A percentile compares a stretch with the other conserved stretches of the same genome.
These are phyloP conservation scores for Vaccinium myrtillus DNA, from an alignment of 148 eudicot species.

Conservation along the genomic window DNA sequence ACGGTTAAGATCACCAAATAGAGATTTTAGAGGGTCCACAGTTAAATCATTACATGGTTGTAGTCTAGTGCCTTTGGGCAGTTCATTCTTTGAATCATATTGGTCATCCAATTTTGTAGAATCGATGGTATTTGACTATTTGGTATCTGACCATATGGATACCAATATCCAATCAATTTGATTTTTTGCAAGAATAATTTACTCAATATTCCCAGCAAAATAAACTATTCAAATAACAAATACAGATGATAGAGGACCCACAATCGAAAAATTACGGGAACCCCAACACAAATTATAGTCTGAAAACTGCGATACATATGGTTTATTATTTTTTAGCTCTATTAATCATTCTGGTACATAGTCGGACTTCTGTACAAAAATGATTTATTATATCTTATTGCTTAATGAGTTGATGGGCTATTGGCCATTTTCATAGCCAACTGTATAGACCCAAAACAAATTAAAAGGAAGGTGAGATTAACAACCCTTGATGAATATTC, in stretches of 20 bases:
- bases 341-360: neutral
- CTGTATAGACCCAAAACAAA: neutral
- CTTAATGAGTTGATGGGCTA: neutral
- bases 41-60: neutral
- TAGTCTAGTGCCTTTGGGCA: too few species aligned
- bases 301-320: neutral
- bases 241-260: too few species aligned
- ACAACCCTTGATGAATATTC: neutral
- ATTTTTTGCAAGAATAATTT: too few species aligned
- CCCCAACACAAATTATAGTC: neutral
- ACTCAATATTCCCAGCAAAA: too few species aligned
- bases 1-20: too few species aligned
- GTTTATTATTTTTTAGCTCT: neutral
- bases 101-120: too few species aligned
- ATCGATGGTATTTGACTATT: too few species aligned
- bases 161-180: too few species aligned
- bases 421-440: neutral
- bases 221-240: too few species aligned
- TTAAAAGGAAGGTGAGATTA: neutral
- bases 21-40: neutral
- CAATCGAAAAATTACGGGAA: neutral
- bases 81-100: too few species aligned
- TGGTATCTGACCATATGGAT: too few species aligned
- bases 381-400: neutral
- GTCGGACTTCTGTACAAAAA: neutral